phyloP scores from a whole-genome alignment of 192 early-diverging fungal species.

The Funneliformis mosseae region DNA sequence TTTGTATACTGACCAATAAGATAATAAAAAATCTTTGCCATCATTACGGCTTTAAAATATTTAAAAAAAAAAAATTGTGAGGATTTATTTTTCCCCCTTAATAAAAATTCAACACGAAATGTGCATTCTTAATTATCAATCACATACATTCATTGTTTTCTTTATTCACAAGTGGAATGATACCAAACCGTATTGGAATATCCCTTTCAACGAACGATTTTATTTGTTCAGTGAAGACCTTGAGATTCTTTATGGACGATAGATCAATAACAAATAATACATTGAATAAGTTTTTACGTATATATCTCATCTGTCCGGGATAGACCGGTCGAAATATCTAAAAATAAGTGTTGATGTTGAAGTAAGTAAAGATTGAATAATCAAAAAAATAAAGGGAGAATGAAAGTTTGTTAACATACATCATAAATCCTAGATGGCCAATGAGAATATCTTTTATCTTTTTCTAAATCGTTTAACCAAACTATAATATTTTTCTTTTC shows the following conservation, averaged over 20 bases:
- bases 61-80: background rate
- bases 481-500: slow-evolving; percentile 54
- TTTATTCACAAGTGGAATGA: slow-evolving; percentile 67
- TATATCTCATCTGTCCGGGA: slow-evolving; percentile 70
- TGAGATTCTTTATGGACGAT: slow-evolving; percentile 54
- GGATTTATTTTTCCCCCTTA: background rate
- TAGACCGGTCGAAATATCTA: slow-evolving; percentile 63
- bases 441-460: slow-evolving; percentile 70
- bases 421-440: slow-evolving; percentile 62
- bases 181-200: slow-evolving; percentile 85
- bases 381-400: background rate
- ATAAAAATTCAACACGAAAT: background rate
- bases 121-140: background rate
- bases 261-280: slow-evolving; percentile 78
- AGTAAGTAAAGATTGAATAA: background rate
- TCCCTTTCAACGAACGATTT: slow-evolving; percentile 64
- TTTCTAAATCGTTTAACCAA: slow-evolving; percentile 95
- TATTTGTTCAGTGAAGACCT: slow-evolving; percentile 62
- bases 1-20: slow-evolving; percentile 40
- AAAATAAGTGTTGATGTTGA: background rate
- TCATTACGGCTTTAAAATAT: slow-evolving; percentile 41
- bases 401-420: background rate
- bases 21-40: slow-evolving; percentile 43
- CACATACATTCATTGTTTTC: slow-evolving; percentile 46
- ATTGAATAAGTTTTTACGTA: slow-evolving; percentile 80